A percentile compares a stretch with the other conserved stretches of the same genome.
Evolutionary conservation across 2,329 filamentous ascomycete species (phyloP).

Genomic region (Claviceps pazoutovae): DNA sequence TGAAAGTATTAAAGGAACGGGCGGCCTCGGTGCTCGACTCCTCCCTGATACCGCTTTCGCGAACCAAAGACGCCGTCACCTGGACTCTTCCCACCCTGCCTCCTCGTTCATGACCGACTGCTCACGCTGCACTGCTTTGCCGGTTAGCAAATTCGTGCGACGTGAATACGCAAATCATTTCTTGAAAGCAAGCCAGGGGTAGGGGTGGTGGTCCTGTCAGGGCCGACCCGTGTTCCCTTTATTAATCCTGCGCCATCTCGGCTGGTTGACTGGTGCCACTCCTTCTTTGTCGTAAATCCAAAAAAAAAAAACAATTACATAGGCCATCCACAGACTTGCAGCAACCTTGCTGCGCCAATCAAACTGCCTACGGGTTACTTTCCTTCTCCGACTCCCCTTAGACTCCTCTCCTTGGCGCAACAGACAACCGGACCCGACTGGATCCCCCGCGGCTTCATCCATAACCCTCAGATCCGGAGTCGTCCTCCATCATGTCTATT

Average conservation of each 20-base stretch:
- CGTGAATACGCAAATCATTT: constrained; percentile 1
- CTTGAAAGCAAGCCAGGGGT: neutral
- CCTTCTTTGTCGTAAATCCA: neutral
- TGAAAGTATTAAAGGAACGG: neutral
- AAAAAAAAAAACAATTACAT: no score
- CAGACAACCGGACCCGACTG: neutral
- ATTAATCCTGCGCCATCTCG: constrained; percentile 1
- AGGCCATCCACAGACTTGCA: neutral
- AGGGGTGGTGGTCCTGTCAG: neutral
- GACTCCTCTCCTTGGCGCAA: neutral
- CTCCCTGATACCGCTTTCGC: neutral
- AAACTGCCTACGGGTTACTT: neutral
- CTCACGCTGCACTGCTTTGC: constrained; percentile 1
- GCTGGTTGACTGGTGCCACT: neutral
- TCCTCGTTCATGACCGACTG: neutral
- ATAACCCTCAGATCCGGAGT: neutral
- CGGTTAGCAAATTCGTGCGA: neutral
- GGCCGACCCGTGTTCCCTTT: constrained; percentile 3
- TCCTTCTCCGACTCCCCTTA: neutral
- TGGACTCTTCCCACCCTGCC: neutral
- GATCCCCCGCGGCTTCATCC: neutral
- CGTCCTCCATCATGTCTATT: constrained; percentile 34
- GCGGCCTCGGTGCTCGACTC: neutral
- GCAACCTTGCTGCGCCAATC: neutral
- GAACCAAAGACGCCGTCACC: neutral